These are phyloP conservation scores for Falciphora oryzae DNA, from an alignment of 2,329 filamentous ascomycete species.

Conservation along the genomic window DNA sequence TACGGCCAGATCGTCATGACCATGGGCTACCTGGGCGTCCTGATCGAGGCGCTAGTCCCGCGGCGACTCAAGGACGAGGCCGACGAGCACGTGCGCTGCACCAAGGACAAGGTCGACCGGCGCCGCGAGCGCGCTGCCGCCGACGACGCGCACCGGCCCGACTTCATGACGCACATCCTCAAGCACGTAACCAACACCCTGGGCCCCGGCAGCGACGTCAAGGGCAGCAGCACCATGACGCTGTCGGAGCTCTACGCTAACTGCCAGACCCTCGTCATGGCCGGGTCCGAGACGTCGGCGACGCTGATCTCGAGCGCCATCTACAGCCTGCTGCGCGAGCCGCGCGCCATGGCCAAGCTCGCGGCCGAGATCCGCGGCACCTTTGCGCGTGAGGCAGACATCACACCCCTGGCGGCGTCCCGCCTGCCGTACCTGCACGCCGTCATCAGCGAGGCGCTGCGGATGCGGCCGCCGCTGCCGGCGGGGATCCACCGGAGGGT, in stretches of 20 bases:
- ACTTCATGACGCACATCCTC: conserved; percentile 18
- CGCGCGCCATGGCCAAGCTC: conserved; percentile 18
- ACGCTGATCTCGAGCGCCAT: conserved; percentile 29
- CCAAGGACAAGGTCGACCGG: conserved; percentile 8
- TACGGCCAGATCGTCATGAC: conserved; percentile 9
- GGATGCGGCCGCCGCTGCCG: conserved; percentile 6
- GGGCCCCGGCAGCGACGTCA: conserved; percentile 10
- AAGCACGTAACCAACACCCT: conserved; percentile 10
- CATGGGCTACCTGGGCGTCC: conserved; percentile 6
- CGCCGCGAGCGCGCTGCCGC: conserved; percentile 6
- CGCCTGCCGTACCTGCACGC: conserved; percentile 15
- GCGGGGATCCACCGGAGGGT: conserved; percentile 22
- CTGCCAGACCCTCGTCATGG: conserved; percentile 19
- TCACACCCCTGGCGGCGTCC: conserved; percentile 14
- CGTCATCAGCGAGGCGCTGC: conserved; percentile 15
- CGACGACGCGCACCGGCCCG: conserved; percentile 10
- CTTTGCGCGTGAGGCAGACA: conserved; percentile 22
- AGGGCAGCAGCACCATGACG: conserved; percentile 9
- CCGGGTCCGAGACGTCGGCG: conserved; percentile 42
- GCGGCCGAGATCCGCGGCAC: conserved; percentile 21
- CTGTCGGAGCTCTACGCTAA: conserved; percentile 8
- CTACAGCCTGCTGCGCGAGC: conserved; percentile 23
- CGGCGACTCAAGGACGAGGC: conserved; percentile 2
- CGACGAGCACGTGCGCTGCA: neutral
- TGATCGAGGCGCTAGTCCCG: conserved; percentile 8